phyloP scores from a whole-genome alignment of 129 eudicot species.

The Lonicera japonica region DNA sequence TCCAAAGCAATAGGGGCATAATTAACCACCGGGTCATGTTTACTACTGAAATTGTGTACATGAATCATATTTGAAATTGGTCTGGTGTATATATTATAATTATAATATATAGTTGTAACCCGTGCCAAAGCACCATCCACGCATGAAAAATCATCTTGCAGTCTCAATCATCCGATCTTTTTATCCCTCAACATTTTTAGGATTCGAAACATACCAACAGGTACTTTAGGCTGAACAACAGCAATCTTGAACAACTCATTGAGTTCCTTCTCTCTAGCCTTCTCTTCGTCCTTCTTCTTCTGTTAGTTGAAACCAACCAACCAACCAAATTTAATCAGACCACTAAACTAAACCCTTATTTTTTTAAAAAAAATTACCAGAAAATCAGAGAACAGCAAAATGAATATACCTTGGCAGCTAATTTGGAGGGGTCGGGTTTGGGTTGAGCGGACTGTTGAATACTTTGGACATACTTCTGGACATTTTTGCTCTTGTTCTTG shows the following conservation, averaged over 20 bases:
- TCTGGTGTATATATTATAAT: too few relatives aligned
- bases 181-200: too few relatives aligned
- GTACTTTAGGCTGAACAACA: constrained; percentile 64
- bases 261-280: constrained; percentile 58
- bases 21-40: too few relatives aligned
- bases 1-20: too few relatives aligned
- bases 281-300: constrained; percentile 64
- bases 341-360: background rate
- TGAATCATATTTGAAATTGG: too few relatives aligned
- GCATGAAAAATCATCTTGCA: too few relatives aligned
- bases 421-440: constrained; percentile 47
- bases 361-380: background rate
- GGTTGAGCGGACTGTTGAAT: constrained; percentile 49
- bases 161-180: too few relatives aligned
- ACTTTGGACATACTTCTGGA: constrained; percentile 49
- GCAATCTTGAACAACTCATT: constrained; percentile 64
- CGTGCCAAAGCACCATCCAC: too few relatives aligned
- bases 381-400: background rate
- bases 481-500: constrained; percentile 51
- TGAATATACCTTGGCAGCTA: constrained; percentile 59
- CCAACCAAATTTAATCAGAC: constrained; percentile 3
- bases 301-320: too few relatives aligned
- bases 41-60: too few relatives aligned
- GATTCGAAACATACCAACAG: constrained; percentile 54
- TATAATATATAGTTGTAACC: too few relatives aligned